Evolutionary conservation across 257 asterid species (phyloP), one percentile per base, ranked within the genome.

Genomic region (Nicotiana attenuata): DNA sequence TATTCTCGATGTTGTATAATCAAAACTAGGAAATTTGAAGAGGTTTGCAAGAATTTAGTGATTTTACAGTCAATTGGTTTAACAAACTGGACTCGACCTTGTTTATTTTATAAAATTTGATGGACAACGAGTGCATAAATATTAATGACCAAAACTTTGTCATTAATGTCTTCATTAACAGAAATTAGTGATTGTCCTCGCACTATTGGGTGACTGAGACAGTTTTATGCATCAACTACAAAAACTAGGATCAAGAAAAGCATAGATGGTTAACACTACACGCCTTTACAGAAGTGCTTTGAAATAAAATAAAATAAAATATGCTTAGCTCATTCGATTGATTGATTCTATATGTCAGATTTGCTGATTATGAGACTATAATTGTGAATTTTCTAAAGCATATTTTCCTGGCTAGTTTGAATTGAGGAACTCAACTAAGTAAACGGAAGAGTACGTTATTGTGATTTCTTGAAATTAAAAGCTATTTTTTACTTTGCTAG

Each of bases 401-500:
- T 8, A 38, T 69, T 69, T 10, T 0, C 29, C 55, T 38, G 24
- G 19, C 11, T 41, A 20, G 33, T 69, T 20, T 10, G 35, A 11
- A 13, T 2, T 41, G 5, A 7, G 33, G 20, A 69, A 20, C 33
- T 69, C 35, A 7, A 38, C 6, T 38, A 20, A 10, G 77, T 41
- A 38, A 11, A 38, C 15, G 13, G 0, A 11, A 6, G 63, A 75
- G 60, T 57, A n/a, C 4, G 22, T 41, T n/a, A 24, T 47, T 69
- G 6, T 76, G 55, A 38, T n/a, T 41, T 16, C 66, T 64, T 24
- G 81, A 19, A 15, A 73, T 38, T 57, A 61, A 81, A 61, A 26
- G 22, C 9, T 77, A 71, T 85, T 67, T 19, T 47, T 38, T 65
- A 50, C 76, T 80, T n/a, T 87, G 80, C 57, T 92, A 96, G 98